Base-by-base conservation (phyloP, 768 basidiomycete species). In the Russula griseocarnosa region DNA sequence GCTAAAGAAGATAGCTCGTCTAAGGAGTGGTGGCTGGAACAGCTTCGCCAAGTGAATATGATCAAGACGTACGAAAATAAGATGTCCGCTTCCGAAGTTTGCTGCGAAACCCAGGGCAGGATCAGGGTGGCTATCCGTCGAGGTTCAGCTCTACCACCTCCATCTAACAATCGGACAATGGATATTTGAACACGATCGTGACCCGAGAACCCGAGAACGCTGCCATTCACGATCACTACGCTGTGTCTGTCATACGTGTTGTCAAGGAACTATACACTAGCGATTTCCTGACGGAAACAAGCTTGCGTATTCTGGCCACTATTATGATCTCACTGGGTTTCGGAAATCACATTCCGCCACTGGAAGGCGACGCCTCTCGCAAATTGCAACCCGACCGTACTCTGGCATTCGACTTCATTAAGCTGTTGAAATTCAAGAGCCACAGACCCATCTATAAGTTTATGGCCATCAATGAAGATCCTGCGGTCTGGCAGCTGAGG, bases 401-500 rank as follows among this genome's bases (percentile, higher is more conserved):
- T 46, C 71, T 83, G 20, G 69, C 72, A 22, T 87, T 89, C 74
- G 76, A 78, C 61, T 84, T 85, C 67, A 70, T 81, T 47, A 83
- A 86, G 64, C 72, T 88, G 22, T 62, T 83, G 62, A 78, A 78
- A 60, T 77, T 79, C 13, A 81, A 78, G 66, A 76, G 76, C 7
- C 73, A 74, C 40, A 69, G 70, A 7, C 73, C 79, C 0, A 55
- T 77, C 10, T 71, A 84, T 65, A 69, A 76, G 14, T 87, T 82
- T 67, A 86, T 88, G 84, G 69, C 62, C 0, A 81, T 87, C 60
- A 74, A 67, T 1, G 85, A 87, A 61, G 75, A 84, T 62, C 83
- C 85, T 1, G 71, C 85, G 10, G 73, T 76, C 16, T 90, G 87
- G 86, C 87, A 89, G 70, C 74, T 90, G 28, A 79, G 85, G n/a